Conservation (phyloP, 495 filamentous ascomycete genomes). For the Choiromyces venosus region DNA sequence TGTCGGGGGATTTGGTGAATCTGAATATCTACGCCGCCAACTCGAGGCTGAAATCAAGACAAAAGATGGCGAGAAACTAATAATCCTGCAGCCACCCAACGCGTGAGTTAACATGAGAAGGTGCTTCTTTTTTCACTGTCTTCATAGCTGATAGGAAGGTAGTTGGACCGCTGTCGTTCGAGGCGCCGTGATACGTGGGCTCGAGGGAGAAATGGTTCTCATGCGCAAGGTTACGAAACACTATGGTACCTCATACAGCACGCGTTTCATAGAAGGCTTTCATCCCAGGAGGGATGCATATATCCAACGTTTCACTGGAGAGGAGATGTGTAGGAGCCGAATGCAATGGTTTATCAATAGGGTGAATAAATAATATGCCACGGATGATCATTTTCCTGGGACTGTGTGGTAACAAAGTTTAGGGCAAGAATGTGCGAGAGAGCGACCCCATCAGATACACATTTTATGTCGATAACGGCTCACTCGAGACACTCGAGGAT, state of each 20-base stretch:
- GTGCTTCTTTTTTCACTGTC: not conserved
- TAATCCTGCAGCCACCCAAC: constrained; percentile 19
- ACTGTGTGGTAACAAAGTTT: not conserved
- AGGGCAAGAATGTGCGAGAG: constrained; percentile 11
- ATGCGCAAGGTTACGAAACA: constrained; percentile 61
- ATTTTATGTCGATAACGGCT: not conserved
- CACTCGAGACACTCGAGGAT: constrained; percentile 41
- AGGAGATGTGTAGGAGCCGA: constrained; percentile 67
- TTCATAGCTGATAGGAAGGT: not conserved
- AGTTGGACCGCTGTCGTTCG: constrained; percentile 27
- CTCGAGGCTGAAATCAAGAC: constrained; percentile 9
- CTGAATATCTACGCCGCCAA: constrained; percentile 17
- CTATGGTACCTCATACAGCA: constrained; percentile 49
- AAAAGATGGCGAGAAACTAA: not conserved
- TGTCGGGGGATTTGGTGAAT: constrained; percentile 29
- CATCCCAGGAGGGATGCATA: too few species aligned
- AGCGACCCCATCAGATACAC: constrained; percentile 1
- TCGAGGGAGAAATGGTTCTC: constrained; percentile 55
- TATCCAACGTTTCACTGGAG: constrained; percentile 57
- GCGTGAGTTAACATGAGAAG: constrained; percentile 9
- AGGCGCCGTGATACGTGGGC: constrained; percentile 13
- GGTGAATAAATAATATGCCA: not conserved
- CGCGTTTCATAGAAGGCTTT: constrained; percentile 53
- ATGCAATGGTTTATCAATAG: constrained; percentile 67
- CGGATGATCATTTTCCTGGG: too few species aligned